Conservation (phyloP, 1,139 yeast species). For the Schwanniomyces etchellsii region DNA sequence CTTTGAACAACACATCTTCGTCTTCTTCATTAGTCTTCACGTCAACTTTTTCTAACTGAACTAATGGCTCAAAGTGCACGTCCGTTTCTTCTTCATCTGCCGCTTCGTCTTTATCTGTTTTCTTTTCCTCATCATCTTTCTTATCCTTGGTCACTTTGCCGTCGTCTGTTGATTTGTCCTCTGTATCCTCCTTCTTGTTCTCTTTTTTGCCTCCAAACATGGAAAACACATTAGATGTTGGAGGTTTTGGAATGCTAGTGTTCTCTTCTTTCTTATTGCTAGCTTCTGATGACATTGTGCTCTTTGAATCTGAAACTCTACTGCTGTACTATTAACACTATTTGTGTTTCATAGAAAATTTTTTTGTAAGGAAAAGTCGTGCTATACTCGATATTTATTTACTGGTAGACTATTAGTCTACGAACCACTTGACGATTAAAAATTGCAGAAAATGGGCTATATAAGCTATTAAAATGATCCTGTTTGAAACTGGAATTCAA, state of each 20-base stretch:
- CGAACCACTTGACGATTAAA: no score
- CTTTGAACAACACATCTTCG: slow-evolving; percentile 84
- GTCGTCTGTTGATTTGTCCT: slow-evolving; percentile 24
- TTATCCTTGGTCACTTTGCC: slow-evolving; percentile 25
- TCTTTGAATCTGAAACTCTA: no score
- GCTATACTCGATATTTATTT: no score
- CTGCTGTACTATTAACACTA: no score
- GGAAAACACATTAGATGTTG: slow-evolving; percentile 76
- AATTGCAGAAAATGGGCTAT: no score
- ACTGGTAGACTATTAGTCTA: no score
- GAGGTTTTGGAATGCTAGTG: slow-evolving; percentile 38
- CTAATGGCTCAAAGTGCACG: slow-evolving; percentile 94
- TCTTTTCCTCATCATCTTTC: slow-evolving; percentile 25
- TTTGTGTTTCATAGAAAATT: no score
- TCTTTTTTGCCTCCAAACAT: slow-evolving; percentile 87
- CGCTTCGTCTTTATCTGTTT: slow-evolving; percentile 39
- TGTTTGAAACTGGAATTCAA: no score
- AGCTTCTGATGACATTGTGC: slow-evolving; percentile 39
- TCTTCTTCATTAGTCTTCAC: slow-evolving; percentile 96
- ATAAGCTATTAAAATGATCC: no score
- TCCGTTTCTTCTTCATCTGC: slow-evolving; percentile 90
- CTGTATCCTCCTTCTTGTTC: slow-evolving; percentile 43
- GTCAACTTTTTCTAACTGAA: slow-evolving; percentile 90
- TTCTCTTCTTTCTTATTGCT: slow-evolving; percentile 25
- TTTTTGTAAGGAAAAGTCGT: no score